These are phyloP conservation scores for Juncus effusus DNA, from an alignment of 176 grass and related monocot genomes.

Conservation along the genomic window DNA sequence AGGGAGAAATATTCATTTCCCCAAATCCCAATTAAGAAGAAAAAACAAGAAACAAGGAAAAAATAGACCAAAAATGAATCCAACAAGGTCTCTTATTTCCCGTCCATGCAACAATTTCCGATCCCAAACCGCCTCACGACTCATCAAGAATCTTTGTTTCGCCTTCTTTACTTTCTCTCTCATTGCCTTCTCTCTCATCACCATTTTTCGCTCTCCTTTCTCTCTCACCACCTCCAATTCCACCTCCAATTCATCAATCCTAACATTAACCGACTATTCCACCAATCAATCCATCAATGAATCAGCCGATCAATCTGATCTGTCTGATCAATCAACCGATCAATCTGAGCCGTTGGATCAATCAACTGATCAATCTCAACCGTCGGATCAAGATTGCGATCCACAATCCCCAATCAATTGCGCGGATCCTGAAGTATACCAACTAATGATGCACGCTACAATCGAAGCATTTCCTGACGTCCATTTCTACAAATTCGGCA, in stretches of 20 bases:
- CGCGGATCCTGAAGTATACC: constrained; percentile 47
- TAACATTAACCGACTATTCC: not conserved
- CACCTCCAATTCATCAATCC: not conserved
- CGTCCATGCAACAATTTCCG: not conserved
- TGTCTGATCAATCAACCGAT: constrained; percentile 17
- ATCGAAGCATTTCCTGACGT: constrained; percentile 58
- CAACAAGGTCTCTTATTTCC: not conserved
- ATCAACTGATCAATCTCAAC: constrained; percentile 26
- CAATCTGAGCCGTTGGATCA: constrained; percentile 16
- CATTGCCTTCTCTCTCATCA: not conserved
- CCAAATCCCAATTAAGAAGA: not conserved
- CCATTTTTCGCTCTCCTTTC: constrained; percentile 3
- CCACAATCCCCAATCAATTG: constrained; percentile 41
- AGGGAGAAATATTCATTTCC: too few species aligned
- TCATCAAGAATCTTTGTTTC: constrained; percentile 16
- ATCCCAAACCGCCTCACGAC: not conserved
- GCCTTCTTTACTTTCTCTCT: not conserved
- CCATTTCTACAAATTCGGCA: constrained; percentile 71
- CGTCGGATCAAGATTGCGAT: constrained; percentile 28
- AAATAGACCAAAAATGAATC: constrained; percentile 13
- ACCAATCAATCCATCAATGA: not conserved
- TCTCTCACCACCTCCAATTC: constrained; percentile 11
- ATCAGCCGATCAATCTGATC: not conserved
- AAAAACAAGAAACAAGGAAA: not conserved
- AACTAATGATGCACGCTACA: constrained; percentile 57